phyloP scores from a whole-genome alignment of 2,329 filamentous ascomycete species.

The Fusarium cicatricum region DNA sequence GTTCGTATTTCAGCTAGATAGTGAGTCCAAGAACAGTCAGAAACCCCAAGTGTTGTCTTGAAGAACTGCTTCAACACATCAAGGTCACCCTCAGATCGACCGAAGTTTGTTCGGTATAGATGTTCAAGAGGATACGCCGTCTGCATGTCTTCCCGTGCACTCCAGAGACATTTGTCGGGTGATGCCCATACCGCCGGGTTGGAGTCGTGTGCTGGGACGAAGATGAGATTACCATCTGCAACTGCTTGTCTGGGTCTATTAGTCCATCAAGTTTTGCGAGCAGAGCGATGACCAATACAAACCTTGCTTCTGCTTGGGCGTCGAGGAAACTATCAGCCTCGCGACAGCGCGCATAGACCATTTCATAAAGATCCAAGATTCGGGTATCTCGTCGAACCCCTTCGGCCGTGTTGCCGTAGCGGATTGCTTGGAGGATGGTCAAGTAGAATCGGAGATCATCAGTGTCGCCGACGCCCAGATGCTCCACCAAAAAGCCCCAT shows the following conservation, averaged over 20 bases:
- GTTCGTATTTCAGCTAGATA: constrained; percentile 28
- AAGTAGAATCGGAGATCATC: constrained; percentile 33
- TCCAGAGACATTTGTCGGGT: constrained; percentile 23
- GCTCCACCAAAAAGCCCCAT: constrained; percentile 34
- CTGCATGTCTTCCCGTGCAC: constrained; percentile 24
- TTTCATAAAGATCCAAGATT: constrained; percentile 33
- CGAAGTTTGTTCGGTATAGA: constrained; percentile 23
- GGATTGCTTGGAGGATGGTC: constrained; percentile 15
- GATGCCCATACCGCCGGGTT: constrained; percentile 17
- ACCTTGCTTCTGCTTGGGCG: constrained; percentile 15
- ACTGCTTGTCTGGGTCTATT: constrained; percentile 6
- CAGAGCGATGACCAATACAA: background rate
- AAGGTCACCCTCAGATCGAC: constrained; percentile 12
- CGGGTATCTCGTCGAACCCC: constrained; percentile 8
- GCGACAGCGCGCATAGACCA: constrained; percentile 23
- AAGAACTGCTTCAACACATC: constrained; percentile 33
- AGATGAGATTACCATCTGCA: constrained; percentile 13
- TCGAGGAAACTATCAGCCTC: constrained; percentile 19
- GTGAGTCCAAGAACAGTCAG: constrained; percentile 23
- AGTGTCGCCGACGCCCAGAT: constrained; percentile 22
- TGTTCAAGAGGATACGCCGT: constrained; percentile 22
- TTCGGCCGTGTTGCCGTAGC: background rate
- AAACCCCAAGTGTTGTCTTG: constrained; percentile 3
- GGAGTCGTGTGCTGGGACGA: constrained; percentile 3
- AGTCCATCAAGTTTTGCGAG: background rate